Conservation (phyloP, 1,139 yeast genomes). For the Geotrichum carabidarum region DNA sequence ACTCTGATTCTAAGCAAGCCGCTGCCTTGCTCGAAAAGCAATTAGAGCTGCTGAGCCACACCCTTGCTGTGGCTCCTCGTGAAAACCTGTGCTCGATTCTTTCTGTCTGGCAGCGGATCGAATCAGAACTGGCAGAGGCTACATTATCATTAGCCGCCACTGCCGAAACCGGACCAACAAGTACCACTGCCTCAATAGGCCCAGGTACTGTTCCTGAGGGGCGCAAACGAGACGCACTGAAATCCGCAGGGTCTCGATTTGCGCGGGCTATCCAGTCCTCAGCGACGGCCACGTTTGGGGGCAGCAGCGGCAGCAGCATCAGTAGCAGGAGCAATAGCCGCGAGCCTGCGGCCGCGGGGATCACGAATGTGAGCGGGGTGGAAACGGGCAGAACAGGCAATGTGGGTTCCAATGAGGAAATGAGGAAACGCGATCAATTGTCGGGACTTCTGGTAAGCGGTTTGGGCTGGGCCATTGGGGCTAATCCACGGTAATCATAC, state of each 20-base stretch:
- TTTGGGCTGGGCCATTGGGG: slow-evolving; percentile 65
- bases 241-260: slow-evolving; percentile 21
- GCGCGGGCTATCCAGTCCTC: slow-evolving; percentile 28
- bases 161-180: not conserved
- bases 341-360: no score
- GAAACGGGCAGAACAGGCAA: slow-evolving; percentile 20
- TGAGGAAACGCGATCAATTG: slow-evolving; percentile 44
- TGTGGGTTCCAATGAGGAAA: slow-evolving; percentile 6
- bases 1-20: slow-evolving; percentile 26
- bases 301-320: not conserved
- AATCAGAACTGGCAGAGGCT: slow-evolving; percentile 18
- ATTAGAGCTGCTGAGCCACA: slow-evolving; percentile 43
- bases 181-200: not conserved
- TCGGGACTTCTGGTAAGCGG: slow-evolving; percentile 54
- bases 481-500: slow-evolving; percentile 33
- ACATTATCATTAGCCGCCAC: not conserved
- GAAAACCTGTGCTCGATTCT: slow-evolving; percentile 33
- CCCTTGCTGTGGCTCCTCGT: slow-evolving; percentile 40
- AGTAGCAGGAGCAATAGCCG: no score
- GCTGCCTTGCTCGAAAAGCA: slow-evolving; percentile 40
- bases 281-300: slow-evolving; percentile 22
- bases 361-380: not conserved
- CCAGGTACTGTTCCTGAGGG: not conserved
- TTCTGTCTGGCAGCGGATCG: slow-evolving; percentile 34
- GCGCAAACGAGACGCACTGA: slow-evolving; percentile 1